Evolutionary conservation across 2,329 filamentous ascomycete genomes (phyloP).

Genomic region (Cladosporium phlei): DNA sequence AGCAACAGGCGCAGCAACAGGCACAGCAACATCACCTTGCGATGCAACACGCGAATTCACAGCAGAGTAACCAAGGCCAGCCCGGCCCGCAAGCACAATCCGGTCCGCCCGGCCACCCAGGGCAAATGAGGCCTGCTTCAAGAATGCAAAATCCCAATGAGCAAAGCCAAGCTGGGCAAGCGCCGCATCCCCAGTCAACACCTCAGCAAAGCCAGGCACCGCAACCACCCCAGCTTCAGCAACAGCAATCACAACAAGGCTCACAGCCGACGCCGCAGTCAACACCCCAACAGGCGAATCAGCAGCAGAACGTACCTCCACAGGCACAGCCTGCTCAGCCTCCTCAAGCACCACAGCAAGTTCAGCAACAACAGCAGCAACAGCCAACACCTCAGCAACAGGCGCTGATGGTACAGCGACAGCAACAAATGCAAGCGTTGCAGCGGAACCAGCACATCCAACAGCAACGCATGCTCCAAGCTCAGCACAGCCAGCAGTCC

Average conservation of each 20-base stretch:
- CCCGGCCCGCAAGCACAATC: slow-evolving; percentile 37
- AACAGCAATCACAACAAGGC: slow-evolving; percentile 27
- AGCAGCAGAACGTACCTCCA: slow-evolving; percentile 32
- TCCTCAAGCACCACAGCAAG: slow-evolving; percentile 40
- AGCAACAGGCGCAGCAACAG: slow-evolving; percentile 28
- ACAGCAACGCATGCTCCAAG: slow-evolving; percentile 31
- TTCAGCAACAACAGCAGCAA: slow-evolving; percentile 45
- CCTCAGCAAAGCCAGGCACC: slow-evolving; percentile 23
- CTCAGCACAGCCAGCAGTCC: slow-evolving; percentile 27
- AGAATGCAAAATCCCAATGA: slow-evolving; percentile 32
- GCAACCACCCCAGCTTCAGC: slow-evolving; percentile 27
- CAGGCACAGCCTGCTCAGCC: slow-evolving; percentile 17
- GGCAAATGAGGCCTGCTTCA: slow-evolving; percentile 38
- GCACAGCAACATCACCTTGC: slow-evolving; percentile 33
- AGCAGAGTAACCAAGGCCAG: slow-evolving; percentile 46
- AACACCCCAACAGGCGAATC: slow-evolving; percentile 28
- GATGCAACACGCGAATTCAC: slow-evolving; percentile 47
- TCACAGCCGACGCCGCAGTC: slow-evolving; percentile 17
- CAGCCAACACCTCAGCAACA: slow-evolving; percentile 27
- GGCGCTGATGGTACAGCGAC: slow-evolving; percentile 19
- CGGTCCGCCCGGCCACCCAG: slow-evolving; percentile 31
- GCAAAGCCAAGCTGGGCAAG: slow-evolving; percentile 20
- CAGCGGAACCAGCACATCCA: slow-evolving; percentile 30
- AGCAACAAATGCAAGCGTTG: slow-evolving; percentile 24
- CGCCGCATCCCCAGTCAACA: slow-evolving; percentile 24